Evolutionary conservation across 139 green algal species (phyloP), one percentile per base, ranked within the genome.

Genomic region (Chlamydomonas schloesseri): DNA sequence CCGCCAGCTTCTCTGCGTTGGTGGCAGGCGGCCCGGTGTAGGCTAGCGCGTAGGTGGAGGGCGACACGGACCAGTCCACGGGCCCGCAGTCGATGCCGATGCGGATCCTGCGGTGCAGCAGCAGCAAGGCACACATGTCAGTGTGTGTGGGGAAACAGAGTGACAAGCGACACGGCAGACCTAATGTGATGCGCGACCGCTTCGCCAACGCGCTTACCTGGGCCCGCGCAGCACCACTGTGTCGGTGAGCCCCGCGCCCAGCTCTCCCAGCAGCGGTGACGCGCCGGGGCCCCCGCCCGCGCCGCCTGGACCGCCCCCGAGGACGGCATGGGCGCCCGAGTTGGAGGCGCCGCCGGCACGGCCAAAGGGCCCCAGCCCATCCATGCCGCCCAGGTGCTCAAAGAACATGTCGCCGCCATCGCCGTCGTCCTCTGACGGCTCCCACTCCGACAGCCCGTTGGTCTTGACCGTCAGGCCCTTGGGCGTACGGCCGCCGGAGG

Each of bases 401-500:
- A 65, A 67, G 62, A 84, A 84, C 10, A 84, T 74, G 77, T 84
- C 77, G 37, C 77, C 77, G n/a, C 77, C 77, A 28, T 84, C 77
- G 18, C 50, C 42, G 42, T 50, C 42, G 42, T 50, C 42, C 42
- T 50, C 42, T 8, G 42, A 50, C 42, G 42, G 6, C 20, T 3
- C 8, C 55, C 55, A 23, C 8, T 64, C 20, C 55, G 55, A 3
- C 55, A 23, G 55, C 8, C 55, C 21, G 10, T 6, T 2, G 55
- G 73, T 80, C 73, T 80, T 80, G 18, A 80, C 47, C 4, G 73
- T 80, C 29, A 80, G 31, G 53, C 36, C 34, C 9, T 55, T 46
- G 17, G 73, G 47, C 53, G 47, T 50, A 8, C 42, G 42, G 42
- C 42, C 42, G 42, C 42, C 42, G 42, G 42, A 13, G 42, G 42